phyloP scores from a whole-genome alignment of 78 protist genomes.

The Polysphondylium violaceum region DNA sequence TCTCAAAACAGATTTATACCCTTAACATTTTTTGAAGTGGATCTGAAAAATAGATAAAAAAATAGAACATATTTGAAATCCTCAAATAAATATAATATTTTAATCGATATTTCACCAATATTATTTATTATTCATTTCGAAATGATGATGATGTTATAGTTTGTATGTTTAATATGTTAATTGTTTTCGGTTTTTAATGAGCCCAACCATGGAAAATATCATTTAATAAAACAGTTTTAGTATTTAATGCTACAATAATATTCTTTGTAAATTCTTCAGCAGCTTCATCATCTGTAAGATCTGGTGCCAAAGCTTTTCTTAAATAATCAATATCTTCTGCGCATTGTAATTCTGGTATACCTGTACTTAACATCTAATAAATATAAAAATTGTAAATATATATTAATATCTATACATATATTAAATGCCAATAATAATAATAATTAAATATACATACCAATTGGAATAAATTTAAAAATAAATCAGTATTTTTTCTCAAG shows the following conservation, averaged over 20 bases:
- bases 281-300: constrained; percentile 86
- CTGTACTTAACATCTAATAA: constrained; percentile 91
- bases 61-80: too few relatives aligned
- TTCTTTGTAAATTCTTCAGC: constrained; percentile 72
- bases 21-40: too few relatives aligned
- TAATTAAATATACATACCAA: constrained; percentile 19
- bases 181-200: constrained; percentile 23
- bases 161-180: too few relatives aligned
- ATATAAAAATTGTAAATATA: not conserved
- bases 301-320: constrained; percentile 71
- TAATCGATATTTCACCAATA: too few relatives aligned
- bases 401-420: too few relatives aligned
- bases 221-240: constrained; percentile 63
- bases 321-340: constrained; percentile 88
- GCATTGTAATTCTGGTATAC: constrained; percentile 94
- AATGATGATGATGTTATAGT: too few relatives aligned
- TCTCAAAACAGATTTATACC: too few relatives aligned
- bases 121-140: too few relatives aligned
- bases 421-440: not conserved
- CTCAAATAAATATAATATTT: too few relatives aligned
- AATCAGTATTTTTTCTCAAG: constrained; percentile 86
- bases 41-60: too few relatives aligned
- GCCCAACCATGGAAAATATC: constrained; percentile 70
- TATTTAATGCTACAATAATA: constrained; percentile 69
- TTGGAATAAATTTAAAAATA: constrained; percentile 91